Evolutionary conservation across 2,329 filamentous ascomycete species (phyloP).

Genomic region (Penicillium sp.): DNA sequence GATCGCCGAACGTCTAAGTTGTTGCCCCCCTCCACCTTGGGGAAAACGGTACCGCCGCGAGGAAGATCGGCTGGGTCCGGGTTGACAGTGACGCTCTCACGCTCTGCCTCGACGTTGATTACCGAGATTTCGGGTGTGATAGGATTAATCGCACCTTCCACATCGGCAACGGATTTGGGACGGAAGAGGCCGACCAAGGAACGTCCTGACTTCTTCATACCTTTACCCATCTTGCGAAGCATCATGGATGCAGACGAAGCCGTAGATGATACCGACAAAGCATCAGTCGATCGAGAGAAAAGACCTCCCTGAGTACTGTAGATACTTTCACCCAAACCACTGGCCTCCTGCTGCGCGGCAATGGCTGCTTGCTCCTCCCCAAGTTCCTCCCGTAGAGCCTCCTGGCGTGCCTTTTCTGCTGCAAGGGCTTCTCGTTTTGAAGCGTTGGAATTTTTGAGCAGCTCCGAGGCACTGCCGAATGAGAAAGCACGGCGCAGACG

Average conservation of each 20-base stretch:
- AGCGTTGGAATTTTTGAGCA: conserved; percentile 70
- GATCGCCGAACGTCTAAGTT: conserved; percentile 63
- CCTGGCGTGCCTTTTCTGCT: conserved; percentile 65
- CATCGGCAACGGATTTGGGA: conserved; percentile 85
- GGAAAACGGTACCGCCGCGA: conserved; percentile 78
- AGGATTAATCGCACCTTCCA: conserved; percentile 68
- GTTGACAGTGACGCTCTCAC: conserved; percentile 80
- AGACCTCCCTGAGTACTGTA: conserved; percentile 84
- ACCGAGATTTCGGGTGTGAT: conserved; percentile 83
- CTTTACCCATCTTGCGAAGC: conserved; percentile 95
- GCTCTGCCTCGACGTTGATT: conserved; percentile 93
- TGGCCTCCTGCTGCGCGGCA: conserved; percentile 88
- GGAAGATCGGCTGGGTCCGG: conserved; percentile 64
- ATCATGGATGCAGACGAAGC: conserved; percentile 55
- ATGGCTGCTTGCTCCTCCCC: conserved; percentile 92
- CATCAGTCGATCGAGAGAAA: conserved; percentile 91
- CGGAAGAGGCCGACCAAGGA: conserved; percentile 93
- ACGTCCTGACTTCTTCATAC: conserved; percentile 92
- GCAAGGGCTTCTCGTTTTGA: conserved; percentile 50
- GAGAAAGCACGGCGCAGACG: conserved; percentile 90
- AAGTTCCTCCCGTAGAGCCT: conserved; percentile 67
- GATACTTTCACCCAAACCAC: conserved; percentile 88
- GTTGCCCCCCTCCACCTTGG: conserved; percentile 78
- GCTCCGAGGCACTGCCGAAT: conserved; percentile 91
- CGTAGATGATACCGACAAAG: conserved; percentile 63